Conservation (phyloP, 169 alveolate genomes). For the Plasmodium blacklocki region DNA sequence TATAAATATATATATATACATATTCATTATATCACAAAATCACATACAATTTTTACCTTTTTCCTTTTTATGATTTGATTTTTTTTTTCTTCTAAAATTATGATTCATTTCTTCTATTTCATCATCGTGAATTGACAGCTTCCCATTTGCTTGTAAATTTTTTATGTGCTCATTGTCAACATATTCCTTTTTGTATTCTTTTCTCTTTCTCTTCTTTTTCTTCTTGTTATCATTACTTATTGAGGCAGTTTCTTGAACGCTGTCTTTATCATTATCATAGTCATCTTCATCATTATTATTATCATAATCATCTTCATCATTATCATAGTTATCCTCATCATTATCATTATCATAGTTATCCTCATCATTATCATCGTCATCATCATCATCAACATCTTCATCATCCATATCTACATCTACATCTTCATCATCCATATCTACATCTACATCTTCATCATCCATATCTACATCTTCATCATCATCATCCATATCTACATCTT, state of each 20-base stretch:
- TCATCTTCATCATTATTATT: constrained; percentile 18
- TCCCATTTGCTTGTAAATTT: constrained; percentile 49
- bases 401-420: constrained; percentile 24
- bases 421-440: constrained; percentile 7
- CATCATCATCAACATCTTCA: constrained; percentile 4
- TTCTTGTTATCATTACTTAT: background rate
- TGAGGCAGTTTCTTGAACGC: background rate
- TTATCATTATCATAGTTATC: constrained; percentile 3
- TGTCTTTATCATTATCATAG: background rate
- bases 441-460: constrained; percentile 14
- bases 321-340: background rate
- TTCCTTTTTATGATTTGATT: constrained; percentile 2
- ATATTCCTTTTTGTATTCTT: constrained; percentile 26
- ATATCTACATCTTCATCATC: constrained; percentile 6
- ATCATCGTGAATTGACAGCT: constrained; percentile 27
- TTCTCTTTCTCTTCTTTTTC: constrained; percentile 15
- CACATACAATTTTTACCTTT: constrained; percentile 12
- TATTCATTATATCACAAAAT: background rate
- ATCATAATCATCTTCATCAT: background rate
- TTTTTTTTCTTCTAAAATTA: constrained; percentile 25
- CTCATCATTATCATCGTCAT: constrained; percentile 11
- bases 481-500: constrained; percentile 15
- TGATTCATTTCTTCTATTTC: constrained; percentile 51
- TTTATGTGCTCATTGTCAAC: constrained; percentile 59
- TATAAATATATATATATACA: background rate